Evolutionary conservation across 495 filamentous ascomycete genomes (phyloP), one percentile per base, ranked within the genome.

Genomic region (Saxophila tyrrhenica): DNA sequence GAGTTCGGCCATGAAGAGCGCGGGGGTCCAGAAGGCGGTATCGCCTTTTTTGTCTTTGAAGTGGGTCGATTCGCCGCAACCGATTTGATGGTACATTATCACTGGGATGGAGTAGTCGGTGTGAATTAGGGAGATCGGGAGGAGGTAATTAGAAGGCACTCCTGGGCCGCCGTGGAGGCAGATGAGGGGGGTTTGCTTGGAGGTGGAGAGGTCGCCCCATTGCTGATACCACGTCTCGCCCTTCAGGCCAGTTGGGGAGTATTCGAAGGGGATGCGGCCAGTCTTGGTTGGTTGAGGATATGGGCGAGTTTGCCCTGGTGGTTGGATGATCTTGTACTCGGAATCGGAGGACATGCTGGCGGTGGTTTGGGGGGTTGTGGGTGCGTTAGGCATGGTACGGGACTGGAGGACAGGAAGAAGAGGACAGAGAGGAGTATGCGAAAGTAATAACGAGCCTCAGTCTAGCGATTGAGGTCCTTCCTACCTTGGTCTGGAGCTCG

Each of bases 41-140:
- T 75, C 70, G 22, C 69, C 69, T 0, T 42, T 51, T 39, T 69
- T 73, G 7, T 74, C 65, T 2, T 57, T 67, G 8, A 77, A 64
- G 50, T 70, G 74, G 0, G 76, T 76, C 20, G 69, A 74, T 7
- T 54, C 23, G 13, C 73, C 76, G 58, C 69, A 73, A 19, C 75
- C 74, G 51, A 79, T 59, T 53, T 78, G 75, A 57, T 78, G 75
- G 59, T 80, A 80, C 58, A 78, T 57, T 19, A 79, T 61, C n/a
- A 78, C 60, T 8, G 74, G 70, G 22, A 64, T 67, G 43, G 39
- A 56, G 48, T 72, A 61, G 25, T 67, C 54, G 25, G 56, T 24
- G 29, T 64, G 46, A 13, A 75, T 59, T 35, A 73, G 67, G 1
- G 59, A 56, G 15, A 75, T 52, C 2, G 72, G 67, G 2, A 65